phyloP scores from a whole-genome alignment of 2,329 filamentous ascomycete genomes.

The Clarireedia homoeocarpa region DNA sequence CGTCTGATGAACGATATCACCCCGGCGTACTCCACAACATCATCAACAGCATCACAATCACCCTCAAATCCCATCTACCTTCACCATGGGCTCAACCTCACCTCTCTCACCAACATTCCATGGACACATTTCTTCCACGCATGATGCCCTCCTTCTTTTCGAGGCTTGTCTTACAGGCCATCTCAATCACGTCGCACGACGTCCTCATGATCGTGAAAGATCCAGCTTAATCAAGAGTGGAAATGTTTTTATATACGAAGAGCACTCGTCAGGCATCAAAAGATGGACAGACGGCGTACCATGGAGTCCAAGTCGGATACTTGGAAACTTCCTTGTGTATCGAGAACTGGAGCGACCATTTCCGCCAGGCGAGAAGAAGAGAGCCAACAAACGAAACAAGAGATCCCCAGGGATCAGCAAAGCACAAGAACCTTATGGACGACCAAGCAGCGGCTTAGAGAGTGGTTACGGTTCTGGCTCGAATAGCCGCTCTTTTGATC shows the following conservation, averaged over 20 bases:
- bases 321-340: conserved; percentile 94
- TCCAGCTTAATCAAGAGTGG: conserved; percentile 72
- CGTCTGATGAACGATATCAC: conserved; percentile 13
- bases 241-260: conserved; percentile 85
- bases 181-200: conserved; percentile 68
- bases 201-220: conserved; percentile 81
- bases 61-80: neutral
- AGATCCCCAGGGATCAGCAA: conserved; percentile 27
- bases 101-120: conserved; percentile 21
- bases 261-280: conserved; percentile 85
- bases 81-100: conserved; percentile 17
- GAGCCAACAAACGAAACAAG: conserved; percentile 64
- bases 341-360: conserved; percentile 96
- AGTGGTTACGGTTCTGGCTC: conserved; percentile 12
- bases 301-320: conserved; percentile 91
- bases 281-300: conserved; percentile 88
- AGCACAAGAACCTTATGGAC: conserved; percentile 15
- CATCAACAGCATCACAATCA: neutral
- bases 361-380: conserved; percentile 76
- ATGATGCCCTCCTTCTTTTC: conserved; percentile 67
- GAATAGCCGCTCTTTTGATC: conserved; percentile 12
- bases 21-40: conserved; percentile 5
- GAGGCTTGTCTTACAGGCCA: conserved; percentile 67
- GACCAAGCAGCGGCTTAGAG: conserved; percentile 1
- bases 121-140: conserved; percentile 23